Percentiles rank a stretch among this genome's conserved stretches.
Evolutionary conservation across 2,329 filamentous ascomycete species (phyloP).

Genomic region (Xylariomycetidae sp.): DNA sequence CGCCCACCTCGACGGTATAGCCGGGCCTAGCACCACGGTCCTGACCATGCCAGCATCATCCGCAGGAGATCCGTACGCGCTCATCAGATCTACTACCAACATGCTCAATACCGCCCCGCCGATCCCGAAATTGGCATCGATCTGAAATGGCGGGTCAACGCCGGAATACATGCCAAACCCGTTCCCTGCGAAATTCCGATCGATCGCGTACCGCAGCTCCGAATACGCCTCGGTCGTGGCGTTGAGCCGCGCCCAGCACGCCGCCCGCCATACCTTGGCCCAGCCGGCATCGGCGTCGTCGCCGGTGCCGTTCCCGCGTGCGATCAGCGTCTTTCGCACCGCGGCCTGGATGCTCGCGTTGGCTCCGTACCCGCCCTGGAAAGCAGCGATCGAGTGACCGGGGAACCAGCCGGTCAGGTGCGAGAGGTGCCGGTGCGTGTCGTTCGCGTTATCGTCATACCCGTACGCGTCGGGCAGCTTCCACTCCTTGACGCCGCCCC

Average conservation of each 20-base stretch:
- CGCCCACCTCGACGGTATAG: slow-evolving; percentile 40
- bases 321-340: slow-evolving; percentile 38
- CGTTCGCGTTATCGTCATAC: slow-evolving; percentile 20
- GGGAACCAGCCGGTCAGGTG: slow-evolving; percentile 54
- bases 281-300: slow-evolving; percentile 50
- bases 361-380: slow-evolving; percentile 34
- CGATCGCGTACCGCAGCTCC: slow-evolving; percentile 43
- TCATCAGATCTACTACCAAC: slow-evolving; percentile 46
- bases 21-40: slow-evolving; percentile 41
- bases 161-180: slow-evolving; percentile 47
- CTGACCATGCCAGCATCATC: slow-evolving; percentile 12
- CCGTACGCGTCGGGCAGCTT: slow-evolving; percentile 28
- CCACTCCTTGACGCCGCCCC: slow-evolving; percentile 31
- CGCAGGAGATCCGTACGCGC: slow-evolving; percentile 11
- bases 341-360: slow-evolving; percentile 39
- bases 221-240: slow-evolving; percentile 44
- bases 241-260: slow-evolving; percentile 53
- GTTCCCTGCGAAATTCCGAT: slow-evolving; percentile 45
- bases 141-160: slow-evolving; percentile 46
- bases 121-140: slow-evolving; percentile 54
- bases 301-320: slow-evolving; percentile 41
- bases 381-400: slow-evolving; percentile 43
- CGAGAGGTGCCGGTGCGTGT: slow-evolving; percentile 43
- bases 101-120: slow-evolving; percentile 45
- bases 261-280: slow-evolving; percentile 54